These are phyloP conservation scores for Agaricus blazei DNA, from an alignment of 768 basidiomycete genomes.

Conservation along the genomic window DNA sequence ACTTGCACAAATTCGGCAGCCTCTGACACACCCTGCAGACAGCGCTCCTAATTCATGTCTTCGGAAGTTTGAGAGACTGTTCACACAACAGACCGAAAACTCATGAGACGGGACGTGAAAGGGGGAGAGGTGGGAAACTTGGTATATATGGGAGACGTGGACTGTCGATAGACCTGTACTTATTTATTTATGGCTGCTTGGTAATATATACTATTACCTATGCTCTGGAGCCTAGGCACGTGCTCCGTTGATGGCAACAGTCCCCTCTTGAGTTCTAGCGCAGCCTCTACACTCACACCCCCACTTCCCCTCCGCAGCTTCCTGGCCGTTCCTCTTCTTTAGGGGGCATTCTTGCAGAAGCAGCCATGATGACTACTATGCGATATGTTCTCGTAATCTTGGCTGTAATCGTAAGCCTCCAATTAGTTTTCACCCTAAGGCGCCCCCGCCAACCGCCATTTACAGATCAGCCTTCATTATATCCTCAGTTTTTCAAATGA, in stretches of 20 bases:
- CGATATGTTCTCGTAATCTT: slow-evolving; percentile 50
- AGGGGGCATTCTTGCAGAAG: slow-evolving; percentile 6
- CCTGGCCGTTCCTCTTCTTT: slow-evolving; percentile 4
- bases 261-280: no score
- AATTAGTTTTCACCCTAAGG: not conserved
- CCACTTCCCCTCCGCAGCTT: no score
- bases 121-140: not conserved
- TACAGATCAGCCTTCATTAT: slow-evolving; percentile 52
- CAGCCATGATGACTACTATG: slow-evolving; percentile 51
- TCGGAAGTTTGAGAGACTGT: slow-evolving; percentile 32
- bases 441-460: not conserved
- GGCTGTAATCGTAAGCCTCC: slow-evolving; percentile 34
- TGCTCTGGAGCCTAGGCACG: not conserved
- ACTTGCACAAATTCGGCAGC: no score
- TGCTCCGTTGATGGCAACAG: not conserved
- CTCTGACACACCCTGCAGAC: slow-evolving; percentile 22
- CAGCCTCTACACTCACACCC: not conserved
- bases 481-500: slow-evolving; percentile 64
- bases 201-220: no score
- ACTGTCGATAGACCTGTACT: slow-evolving; percentile 1
- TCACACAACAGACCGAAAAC: slow-evolving; percentile 14
- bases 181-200: not conserved
- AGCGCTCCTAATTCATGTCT: slow-evolving; percentile 37
- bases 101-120: not conserved
- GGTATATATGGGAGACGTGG: not conserved